Conservation (phyloP, 768 basidiomycete species). For the Rubroboletus pulcherrimus region DNA sequence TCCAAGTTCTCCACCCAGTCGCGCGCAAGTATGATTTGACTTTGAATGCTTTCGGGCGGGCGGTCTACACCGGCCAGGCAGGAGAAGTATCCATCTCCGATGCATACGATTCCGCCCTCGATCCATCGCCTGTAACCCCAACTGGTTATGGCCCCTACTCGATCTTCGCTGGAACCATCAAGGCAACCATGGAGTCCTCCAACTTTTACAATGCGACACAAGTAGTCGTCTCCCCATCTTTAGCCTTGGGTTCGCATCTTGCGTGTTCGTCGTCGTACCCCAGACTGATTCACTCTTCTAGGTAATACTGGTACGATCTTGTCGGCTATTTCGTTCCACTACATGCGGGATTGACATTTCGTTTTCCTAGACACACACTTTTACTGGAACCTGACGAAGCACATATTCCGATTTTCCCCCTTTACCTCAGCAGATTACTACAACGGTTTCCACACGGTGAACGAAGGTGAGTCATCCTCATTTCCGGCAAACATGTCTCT, state of each 20-base stretch:
- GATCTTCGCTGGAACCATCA: slow-evolving; percentile 26
- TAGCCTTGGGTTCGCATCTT: slow-evolving; percentile 10
- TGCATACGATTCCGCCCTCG: slow-evolving; percentile 46
- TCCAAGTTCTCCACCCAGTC: slow-evolving; percentile 36
- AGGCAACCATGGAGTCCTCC: slow-evolving; percentile 31
- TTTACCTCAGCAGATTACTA: slow-evolving; percentile 8
- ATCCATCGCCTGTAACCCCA: slow-evolving; percentile 63
- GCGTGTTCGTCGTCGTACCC: neutral
- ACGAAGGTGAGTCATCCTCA: slow-evolving; percentile 11
- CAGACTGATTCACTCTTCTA: neutral
- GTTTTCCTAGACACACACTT: slow-evolving; percentile 10
- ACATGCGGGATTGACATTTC: neutral
- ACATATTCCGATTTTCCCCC: slow-evolving; percentile 60
- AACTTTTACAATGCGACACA: slow-evolving; percentile 5
- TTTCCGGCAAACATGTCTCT: neutral
- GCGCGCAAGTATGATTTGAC: slow-evolving; percentile 53
- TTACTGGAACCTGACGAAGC: slow-evolving; percentile 22
- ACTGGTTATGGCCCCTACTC: slow-evolving; percentile 16
- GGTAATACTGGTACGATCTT: slow-evolving; percentile 17
- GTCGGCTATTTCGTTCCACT: neutral
- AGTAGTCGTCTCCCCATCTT: slow-evolving; percentile 14
- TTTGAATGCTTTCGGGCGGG: slow-evolving; percentile 51
- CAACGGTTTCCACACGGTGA: slow-evolving; percentile 17
- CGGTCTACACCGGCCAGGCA: slow-evolving; percentile 33
- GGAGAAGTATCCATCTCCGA: slow-evolving; percentile 50